These are phyloP conservation scores for Neonectria hederae DNA, from an alignment of 2,329 filamentous ascomycete genomes.

Conservation along the genomic window DNA sequence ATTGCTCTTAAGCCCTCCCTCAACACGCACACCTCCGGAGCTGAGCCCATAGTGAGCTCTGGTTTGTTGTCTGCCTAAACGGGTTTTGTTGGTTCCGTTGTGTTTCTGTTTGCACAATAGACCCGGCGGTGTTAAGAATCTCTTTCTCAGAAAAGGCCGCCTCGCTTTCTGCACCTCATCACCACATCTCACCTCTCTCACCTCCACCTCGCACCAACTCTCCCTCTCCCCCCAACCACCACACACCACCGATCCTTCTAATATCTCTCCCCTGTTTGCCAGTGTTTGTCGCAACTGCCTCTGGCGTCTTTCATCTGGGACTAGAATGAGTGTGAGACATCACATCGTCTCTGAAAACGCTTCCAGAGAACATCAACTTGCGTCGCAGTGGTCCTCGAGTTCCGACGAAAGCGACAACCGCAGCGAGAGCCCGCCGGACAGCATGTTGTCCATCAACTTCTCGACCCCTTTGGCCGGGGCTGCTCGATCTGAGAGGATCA, in stretches of 20 bases:
- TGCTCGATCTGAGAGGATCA: constrained; percentile 49
- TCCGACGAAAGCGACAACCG: background rate
- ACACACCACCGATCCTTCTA: background rate
- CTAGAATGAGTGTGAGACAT: constrained; percentile 14
- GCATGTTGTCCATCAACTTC: constrained; percentile 52
- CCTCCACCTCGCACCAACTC: background rate
- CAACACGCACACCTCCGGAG: background rate
- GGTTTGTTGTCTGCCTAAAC: constrained; percentile 5
- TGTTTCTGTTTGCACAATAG: constrained; percentile 8
- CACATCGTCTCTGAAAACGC: background rate
- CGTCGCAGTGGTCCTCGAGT: constrained; percentile 10
- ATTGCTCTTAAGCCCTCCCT: background rate
- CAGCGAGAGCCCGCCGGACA: constrained; percentile 1
- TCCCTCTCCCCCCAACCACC: background rate
- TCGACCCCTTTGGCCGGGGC: constrained; percentile 50
- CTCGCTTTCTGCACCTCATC: background rate
- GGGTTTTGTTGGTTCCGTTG: background rate
- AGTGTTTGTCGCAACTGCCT: background rate
- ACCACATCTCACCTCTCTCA: background rate
- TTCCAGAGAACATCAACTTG: constrained; percentile 1
- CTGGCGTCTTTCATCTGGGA: constrained; percentile 13
- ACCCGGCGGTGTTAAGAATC: background rate
- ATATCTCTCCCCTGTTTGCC: background rate
- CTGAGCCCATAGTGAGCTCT: background rate
- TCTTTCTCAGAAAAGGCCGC: background rate